phyloP scores from a whole-genome alignment of 2,329 filamentous ascomycete species.

The Paecilomyces sp. region DNA sequence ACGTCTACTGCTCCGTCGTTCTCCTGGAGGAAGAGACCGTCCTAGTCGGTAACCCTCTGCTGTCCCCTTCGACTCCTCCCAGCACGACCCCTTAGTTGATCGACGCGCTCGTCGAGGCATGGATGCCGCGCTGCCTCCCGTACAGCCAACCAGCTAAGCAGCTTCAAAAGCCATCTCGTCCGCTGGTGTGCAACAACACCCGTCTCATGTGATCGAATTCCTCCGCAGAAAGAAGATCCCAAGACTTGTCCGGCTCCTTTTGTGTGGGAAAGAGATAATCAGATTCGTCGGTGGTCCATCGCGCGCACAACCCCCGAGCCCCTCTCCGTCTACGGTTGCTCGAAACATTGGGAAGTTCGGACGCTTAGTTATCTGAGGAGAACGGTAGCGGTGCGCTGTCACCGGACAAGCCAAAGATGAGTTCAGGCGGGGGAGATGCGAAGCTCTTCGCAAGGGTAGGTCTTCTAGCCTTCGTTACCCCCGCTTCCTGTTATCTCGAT shows the following conservation, averaged over 20 bases:
- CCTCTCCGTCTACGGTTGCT: neutral
- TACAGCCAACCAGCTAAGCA: slow-evolving; percentile 14
- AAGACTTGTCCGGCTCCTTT: neutral
- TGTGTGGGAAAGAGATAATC: neutral
- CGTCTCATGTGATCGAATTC: slow-evolving; percentile 12
- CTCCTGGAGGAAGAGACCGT: neutral
- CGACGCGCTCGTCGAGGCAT: slow-evolving; percentile 9
- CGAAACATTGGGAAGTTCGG: slow-evolving; percentile 2
- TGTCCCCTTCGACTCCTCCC: neutral
- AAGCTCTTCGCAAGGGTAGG: slow-evolving; percentile 97
- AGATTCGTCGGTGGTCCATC: neutral
- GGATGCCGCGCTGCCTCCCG: slow-evolving; percentile 9
- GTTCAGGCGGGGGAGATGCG: slow-evolving; percentile 78
- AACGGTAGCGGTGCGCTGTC: neutral
- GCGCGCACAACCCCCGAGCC: neutral
- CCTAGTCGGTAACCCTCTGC: neutral
- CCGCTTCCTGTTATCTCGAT: slow-evolving; percentile 11
- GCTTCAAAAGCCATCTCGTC: slow-evolving; percentile 6
- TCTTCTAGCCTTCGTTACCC: slow-evolving; percentile 20
- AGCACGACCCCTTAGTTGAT: neutral
- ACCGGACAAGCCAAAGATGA: slow-evolving; percentile 41
- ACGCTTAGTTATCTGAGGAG: slow-evolving; percentile 5
- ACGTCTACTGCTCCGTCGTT: neutral
- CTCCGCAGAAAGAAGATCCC: neutral
- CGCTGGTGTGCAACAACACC: slow-evolving; percentile 4